Base-by-base conservation (phyloP, 495 filamentous ascomycete species). In the Rhizodiscina lignyota region DNA sequence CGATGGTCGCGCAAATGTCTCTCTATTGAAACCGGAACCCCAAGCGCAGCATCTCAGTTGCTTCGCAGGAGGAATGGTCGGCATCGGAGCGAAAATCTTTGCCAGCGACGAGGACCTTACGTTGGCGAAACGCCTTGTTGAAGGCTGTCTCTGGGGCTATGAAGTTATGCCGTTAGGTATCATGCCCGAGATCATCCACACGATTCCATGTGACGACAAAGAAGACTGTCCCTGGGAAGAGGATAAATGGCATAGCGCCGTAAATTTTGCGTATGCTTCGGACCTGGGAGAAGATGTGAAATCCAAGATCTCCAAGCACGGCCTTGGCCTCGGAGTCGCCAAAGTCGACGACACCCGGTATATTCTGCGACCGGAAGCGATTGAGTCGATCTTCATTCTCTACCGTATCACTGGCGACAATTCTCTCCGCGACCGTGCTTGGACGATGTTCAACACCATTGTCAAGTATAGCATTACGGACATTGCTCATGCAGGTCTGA, bases 331-430 rank as follows among this genome's bases (percentile, higher is more conserved):
- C 20, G 60, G 60, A 1, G 53, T 62, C 21, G 52, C 53, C n/a
- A 24, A 34, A 2, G 49, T 67, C 18, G 34, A 40, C 2, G 58
- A 66, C 28, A 43, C 41, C 22, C 40, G 51, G 5, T 64, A 63
- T 37, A 49, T 59, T n/a, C 42, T 66, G 21, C 42, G 51, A 5
- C 72, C 72, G 16, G 72, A 77, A 50, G 70, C 72, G 5, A 76
- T 77, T 34, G 72, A 77, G 40, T 66, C 62, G 12, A 66, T 77
- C 16, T 77, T 74, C 45, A 58, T 70, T 41, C 36, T 52, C 31
- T 74, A 69, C 43, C 65, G 72, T 32, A 49, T 75, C 38, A 74
- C 72, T 5, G 72, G 67, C 16, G 56, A 74, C 38, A 30, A 48
- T 16, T 50, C 51, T 6, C 70, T 62, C 43, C 62, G 61, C 39